A percentile compares a stretch with the other conserved stretches of the same genome.
phyloP scores from a whole-genome alignment of 495 filamentous ascomycete genomes.

The Neurospora pannonica region DNA sequence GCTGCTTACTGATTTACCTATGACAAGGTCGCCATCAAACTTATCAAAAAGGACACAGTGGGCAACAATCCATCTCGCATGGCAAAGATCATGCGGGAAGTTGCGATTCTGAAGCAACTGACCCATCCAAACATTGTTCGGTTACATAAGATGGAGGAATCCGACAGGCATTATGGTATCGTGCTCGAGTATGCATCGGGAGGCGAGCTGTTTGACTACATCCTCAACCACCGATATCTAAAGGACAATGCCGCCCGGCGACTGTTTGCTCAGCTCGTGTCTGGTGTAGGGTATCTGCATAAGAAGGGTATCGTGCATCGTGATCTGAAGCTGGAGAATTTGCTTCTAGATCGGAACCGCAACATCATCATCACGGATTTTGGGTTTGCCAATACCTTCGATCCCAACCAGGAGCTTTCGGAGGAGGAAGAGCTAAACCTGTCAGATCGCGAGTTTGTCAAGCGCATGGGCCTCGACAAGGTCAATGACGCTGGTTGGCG shows the following conservation, averaged over 20 bases:
- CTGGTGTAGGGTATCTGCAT: conserved; percentile 94
- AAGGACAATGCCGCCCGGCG: conserved; percentile 86
- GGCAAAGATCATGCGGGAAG: conserved; percentile 95
- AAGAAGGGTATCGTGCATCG: conserved; percentile 99
- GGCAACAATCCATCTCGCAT: conserved; percentile 78
- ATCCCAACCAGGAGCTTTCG: conserved; percentile 74
- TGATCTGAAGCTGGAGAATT: conserved; percentile 94
- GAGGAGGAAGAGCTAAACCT: conserved; percentile 87
- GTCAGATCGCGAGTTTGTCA: conserved; percentile 75
- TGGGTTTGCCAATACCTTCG: conserved; percentile 97
- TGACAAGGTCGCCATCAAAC: conserved; percentile 84
- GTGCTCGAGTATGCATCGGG: conserved; percentile 97
- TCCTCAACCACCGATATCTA: conserved; percentile 89
- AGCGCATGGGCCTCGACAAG: conserved; percentile 63
- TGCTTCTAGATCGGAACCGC: conserved; percentile 87
- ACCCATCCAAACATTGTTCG: conserved; percentile 91
- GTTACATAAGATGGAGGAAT: conserved; percentile 97
- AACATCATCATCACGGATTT: conserved; percentile 99
- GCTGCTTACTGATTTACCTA: neutral
- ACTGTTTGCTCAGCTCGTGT: conserved; percentile 91
- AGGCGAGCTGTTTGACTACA: conserved; percentile 97
- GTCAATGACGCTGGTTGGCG: conserved; percentile 46
- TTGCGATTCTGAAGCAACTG: conserved; percentile 79
- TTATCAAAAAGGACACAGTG: conserved; percentile 84
- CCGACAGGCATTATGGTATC: conserved; percentile 91